Evolutionary conservation across 768 basidiomycete genomes (phyloP).

Genomic region (Boletus vermiculosoides): DNA sequence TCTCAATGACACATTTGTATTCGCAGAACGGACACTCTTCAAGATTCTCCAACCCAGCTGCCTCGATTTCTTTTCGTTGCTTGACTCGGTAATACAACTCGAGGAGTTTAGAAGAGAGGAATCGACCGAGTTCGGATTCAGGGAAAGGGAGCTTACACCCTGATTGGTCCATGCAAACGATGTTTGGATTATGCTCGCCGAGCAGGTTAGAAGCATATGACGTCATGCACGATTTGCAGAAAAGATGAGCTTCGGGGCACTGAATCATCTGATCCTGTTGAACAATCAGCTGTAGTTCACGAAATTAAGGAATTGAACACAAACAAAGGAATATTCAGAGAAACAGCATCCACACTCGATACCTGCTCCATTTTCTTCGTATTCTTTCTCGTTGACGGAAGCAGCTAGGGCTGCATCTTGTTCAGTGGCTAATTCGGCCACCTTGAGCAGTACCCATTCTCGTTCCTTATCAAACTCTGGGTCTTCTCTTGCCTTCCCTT

Average conservation of each 20-base stretch:
- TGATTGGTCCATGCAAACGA: conserved; percentile 82
- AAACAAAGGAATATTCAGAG: conserved; percentile 63
- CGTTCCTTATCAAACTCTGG: conserved; percentile 44
- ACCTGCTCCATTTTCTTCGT: conserved; percentile 51
- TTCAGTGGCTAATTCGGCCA: conserved; percentile 26
- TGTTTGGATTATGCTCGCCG: conserved; percentile 55
- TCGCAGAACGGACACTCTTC: conserved; percentile 94
- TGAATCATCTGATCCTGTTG: conserved; percentile 79
- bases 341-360: conserved; percentile 93
- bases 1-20: conserved; percentile 78
- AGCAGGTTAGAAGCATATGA: conserved; percentile 67
- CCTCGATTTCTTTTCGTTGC: conserved; percentile 76
- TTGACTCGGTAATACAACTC: conserved; percentile 70
- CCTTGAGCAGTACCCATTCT: conserved; percentile 46
- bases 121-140: conserved; percentile 62
- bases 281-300: not conserved
- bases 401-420: conserved; percentile 33
- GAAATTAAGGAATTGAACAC: conserved; percentile 27
- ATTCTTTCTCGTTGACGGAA: conserved; percentile 39
- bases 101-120: conserved; percentile 65
- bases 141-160: conserved; percentile 70
- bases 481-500: conserved; percentile 41
- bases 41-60: conserved; percentile 72
- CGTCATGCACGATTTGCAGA: conserved; percentile 72
- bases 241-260: conserved; percentile 87